phyloP scores from a whole-genome alignment of 1,284 basidiomycete genomes.

The Malassezia brasiliensis region DNA sequence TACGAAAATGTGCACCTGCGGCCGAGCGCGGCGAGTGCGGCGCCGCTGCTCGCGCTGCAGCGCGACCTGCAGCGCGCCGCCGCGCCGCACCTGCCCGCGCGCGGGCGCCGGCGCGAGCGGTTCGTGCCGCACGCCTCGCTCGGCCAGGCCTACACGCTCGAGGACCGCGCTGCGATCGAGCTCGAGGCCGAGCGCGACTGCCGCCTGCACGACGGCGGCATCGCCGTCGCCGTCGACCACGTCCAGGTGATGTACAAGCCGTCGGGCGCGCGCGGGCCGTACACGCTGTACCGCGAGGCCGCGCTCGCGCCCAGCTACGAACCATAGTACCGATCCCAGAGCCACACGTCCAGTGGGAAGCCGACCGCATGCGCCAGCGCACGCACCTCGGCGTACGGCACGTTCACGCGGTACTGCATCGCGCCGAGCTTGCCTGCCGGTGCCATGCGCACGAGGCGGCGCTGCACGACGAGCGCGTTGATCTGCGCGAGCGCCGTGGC shows the following conservation, averaged over 20 bases:
- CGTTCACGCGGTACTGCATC: conserved; percentile 18
- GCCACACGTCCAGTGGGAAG: conserved; percentile 11
- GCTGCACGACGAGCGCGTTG: conserved; percentile 14
- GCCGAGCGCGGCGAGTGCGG: neutral
- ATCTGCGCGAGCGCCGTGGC: conserved; percentile 8
- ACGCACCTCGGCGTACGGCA: conserved; percentile 3
- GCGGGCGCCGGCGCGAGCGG: neutral
- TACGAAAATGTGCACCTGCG: conserved; percentile 16
- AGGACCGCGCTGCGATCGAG: neutral
- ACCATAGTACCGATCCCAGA: conserved; percentile 13
- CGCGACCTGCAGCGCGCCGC: neutral
- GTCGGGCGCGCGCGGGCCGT: neutral
- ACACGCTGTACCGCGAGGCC: conserved; percentile 8
- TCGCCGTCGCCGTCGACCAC: neutral
- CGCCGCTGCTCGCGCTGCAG: conserved; percentile 10
- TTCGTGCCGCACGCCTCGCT: conserved; percentile 15
- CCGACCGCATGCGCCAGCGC: conserved; percentile 13
- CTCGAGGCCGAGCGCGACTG: conserved; percentile 1
- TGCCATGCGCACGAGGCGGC: conserved; percentile 16
- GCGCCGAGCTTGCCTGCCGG: conserved; percentile 15
- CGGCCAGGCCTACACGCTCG: conserved; percentile 6
- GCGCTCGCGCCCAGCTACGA: neutral
- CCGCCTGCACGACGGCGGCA: neutral
- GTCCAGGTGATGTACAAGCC: conserved; percentile 18
- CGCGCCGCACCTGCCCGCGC: neutral